phyloP scores from a whole-genome alignment of 1,139 yeast species.

The Geotrichum australiense region DNA sequence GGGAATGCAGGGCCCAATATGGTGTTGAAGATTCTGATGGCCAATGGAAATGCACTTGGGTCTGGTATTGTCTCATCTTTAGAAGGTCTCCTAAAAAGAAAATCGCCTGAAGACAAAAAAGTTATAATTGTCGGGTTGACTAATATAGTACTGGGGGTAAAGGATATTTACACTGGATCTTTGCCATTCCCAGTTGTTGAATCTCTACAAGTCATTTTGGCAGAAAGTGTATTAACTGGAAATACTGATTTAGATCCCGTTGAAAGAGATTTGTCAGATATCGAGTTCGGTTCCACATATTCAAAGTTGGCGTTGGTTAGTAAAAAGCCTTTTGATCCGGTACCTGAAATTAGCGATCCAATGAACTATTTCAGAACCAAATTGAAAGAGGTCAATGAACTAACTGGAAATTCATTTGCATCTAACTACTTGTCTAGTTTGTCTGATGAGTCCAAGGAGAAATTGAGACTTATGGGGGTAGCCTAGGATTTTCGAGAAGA shows the following conservation, averaged over 20 bases:
- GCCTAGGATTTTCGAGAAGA: no score
- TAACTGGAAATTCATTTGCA: neutral
- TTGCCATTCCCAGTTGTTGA: slow-evolving; percentile 33
- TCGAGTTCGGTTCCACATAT: slow-evolving; percentile 78
- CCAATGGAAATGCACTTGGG: slow-evolving; percentile 5
- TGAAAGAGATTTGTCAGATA: slow-evolving; percentile 37
- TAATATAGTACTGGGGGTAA: slow-evolving; percentile 45
- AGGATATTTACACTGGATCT: slow-evolving; percentile 35
- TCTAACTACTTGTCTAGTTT: slow-evolving; percentile 29
- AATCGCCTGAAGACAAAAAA: slow-evolving; percentile 67
- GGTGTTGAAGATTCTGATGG: slow-evolving; percentile 40
- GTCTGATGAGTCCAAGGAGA: slow-evolving; percentile 36
- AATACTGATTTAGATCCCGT: slow-evolving; percentile 22
- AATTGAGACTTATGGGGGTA: slow-evolving; percentile 34
- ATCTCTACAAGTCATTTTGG: slow-evolving; percentile 46
- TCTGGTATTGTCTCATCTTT: slow-evolving; percentile 53
- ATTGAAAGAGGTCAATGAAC: neutral
- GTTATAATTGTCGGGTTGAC: slow-evolving; percentile 68
- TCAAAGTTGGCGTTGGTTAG: slow-evolving; percentile 64
- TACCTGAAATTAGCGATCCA: slow-evolving; percentile 42
- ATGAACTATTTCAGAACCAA: slow-evolving; percentile 32
- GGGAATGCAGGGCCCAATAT: slow-evolving; percentile 43
- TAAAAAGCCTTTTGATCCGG: slow-evolving; percentile 61
- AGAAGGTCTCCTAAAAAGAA: slow-evolving; percentile 52
- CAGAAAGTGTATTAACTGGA: slow-evolving; percentile 33